These are phyloP conservation scores for Chrysosporium queenslandicum DNA, from an alignment of 2,329 filamentous ascomycete species.

Conservation along the genomic window DNA sequence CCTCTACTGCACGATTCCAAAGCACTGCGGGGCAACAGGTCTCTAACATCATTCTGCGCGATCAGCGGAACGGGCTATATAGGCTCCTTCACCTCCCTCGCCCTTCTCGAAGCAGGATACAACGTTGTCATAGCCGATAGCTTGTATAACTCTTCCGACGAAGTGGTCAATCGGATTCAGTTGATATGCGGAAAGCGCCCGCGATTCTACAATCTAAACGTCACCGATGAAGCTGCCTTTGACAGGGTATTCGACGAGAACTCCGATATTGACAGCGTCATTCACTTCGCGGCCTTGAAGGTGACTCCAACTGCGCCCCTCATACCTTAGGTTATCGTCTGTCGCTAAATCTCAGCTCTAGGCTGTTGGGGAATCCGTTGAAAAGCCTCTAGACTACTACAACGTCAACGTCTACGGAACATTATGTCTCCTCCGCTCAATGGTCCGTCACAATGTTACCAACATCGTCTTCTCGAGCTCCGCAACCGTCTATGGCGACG, in stretches of 20 bases:
- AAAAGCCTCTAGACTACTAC: conserved; percentile 96
- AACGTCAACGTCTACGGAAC: conserved; percentile 91
- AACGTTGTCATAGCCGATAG: conserved; percentile 94
- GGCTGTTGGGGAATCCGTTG: conserved; percentile 91
- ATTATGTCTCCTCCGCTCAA: conserved; percentile 72
- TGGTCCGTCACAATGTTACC: conserved; percentile 80
- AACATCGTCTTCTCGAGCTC: conserved; percentile 99
- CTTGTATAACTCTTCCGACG: conserved; percentile 90
- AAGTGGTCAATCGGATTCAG: conserved; percentile 90
- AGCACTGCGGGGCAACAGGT: conserved; percentile 19
- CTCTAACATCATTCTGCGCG: conserved; percentile 4
- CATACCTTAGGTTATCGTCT: not conserved
- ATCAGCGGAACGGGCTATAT: conserved; percentile 97
- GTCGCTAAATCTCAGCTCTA: conserved; percentile 29
- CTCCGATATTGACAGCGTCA: conserved; percentile 92
- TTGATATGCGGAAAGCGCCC: conserved; percentile 82
- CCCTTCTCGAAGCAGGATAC: conserved; percentile 87
- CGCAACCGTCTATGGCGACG: conserved; percentile 96
- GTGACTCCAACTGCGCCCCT: conserved; percentile 34
- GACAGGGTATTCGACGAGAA: conserved; percentile 82
- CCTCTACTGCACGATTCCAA: conserved; percentile 4
- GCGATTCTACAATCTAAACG: conserved; percentile 72
- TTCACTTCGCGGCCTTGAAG: conserved; percentile 97
- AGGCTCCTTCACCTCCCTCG: conserved; percentile 88
- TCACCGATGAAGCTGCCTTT: conserved; percentile 73